Evolutionary conservation across 768 basidiomycete genomes (phyloP).

Genomic region (Trametes elegans): DNA sequence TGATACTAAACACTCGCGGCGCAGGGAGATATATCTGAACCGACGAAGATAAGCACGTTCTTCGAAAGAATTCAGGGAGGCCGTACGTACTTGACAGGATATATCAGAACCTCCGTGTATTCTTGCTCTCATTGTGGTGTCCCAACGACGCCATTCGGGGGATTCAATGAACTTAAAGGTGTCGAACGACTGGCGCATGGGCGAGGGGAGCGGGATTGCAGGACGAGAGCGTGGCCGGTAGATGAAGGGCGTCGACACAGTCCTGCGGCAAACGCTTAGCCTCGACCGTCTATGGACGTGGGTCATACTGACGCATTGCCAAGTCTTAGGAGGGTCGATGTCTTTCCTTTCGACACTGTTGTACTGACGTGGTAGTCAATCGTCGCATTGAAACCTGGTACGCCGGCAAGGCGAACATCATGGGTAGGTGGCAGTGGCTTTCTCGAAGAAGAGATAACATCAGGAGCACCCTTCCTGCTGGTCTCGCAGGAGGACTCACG

Average conservation of each 20-base stretch:
- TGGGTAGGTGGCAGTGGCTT: constrained; percentile 73
- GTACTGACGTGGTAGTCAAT: constrained; percentile 63
- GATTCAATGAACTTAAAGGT: constrained; percentile 41
- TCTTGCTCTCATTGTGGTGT: constrained; percentile 33
- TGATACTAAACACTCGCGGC: constrained; percentile 56
- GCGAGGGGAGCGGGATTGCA: constrained; percentile 46
- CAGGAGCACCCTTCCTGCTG: no score
- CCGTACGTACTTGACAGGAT: constrained; percentile 36
- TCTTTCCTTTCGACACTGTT: constrained; percentile 52
- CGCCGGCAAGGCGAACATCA: constrained; percentile 61
- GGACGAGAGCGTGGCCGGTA: constrained; percentile 70
- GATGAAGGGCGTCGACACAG: constrained; percentile 57
- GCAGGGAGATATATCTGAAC: constrained; percentile 52
- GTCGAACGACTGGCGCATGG: constrained; percentile 32
- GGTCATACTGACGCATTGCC: constrained; percentile 47
- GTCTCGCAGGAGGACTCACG: constrained; percentile 45
- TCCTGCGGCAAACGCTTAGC: constrained; percentile 33
- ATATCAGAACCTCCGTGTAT: constrained; percentile 29
- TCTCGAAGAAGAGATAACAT: no score
- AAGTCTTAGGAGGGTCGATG: constrained; percentile 46
- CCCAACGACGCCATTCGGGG: constrained; percentile 51
- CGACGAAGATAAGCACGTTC: not conserved
- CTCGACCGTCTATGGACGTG: not conserved
- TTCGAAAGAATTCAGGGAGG: no score
- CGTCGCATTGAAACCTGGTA: constrained; percentile 69